phyloP scores from a whole-genome alignment of 176 grass and related monocot species.

The Oryza rufipogon region DNA sequence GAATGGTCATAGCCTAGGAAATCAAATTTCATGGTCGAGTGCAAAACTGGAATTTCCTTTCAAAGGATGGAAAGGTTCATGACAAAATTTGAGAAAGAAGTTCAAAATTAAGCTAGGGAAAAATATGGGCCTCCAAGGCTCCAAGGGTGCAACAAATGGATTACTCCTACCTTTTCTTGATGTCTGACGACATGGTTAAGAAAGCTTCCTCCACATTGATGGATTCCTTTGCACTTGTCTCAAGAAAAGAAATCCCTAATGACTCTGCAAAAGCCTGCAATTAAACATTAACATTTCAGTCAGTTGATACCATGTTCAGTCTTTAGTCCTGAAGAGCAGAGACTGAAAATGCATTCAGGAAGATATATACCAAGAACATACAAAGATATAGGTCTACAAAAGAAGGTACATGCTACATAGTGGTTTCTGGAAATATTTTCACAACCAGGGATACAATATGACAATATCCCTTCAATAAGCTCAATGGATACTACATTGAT shows the following conservation, averaged over 20 bases:
- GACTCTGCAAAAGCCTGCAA: conserved; percentile 89
- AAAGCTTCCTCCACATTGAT: conserved; percentile 97
- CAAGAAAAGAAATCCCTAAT: conserved; percentile 81
- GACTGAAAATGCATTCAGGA: neutral
- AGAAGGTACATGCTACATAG: neutral
- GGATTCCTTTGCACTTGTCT: conserved; percentile 96
- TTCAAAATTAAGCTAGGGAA: neutral
- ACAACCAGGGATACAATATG: neutral
- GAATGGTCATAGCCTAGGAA: neutral
- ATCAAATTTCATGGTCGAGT: neutral
- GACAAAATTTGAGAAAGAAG: neutral
- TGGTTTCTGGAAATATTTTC: neutral
- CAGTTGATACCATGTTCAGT: neutral
- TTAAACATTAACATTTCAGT: conserved; percentile 24
- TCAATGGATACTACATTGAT: neutral
- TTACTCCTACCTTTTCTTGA: conserved; percentile 73
- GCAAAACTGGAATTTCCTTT: neutral
- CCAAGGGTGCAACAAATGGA: neutral
- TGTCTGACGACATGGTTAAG: conserved; percentile 91
- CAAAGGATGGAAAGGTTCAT: neutral
- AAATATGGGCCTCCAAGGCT: neutral
- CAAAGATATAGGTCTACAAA: neutral
- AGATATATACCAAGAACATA: neutral
- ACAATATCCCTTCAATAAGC: neutral
- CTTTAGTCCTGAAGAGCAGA: neutral